phyloP scores from a whole-genome alignment of 2,329 filamentous ascomycete genomes.

The Clarireedia paspali region DNA sequence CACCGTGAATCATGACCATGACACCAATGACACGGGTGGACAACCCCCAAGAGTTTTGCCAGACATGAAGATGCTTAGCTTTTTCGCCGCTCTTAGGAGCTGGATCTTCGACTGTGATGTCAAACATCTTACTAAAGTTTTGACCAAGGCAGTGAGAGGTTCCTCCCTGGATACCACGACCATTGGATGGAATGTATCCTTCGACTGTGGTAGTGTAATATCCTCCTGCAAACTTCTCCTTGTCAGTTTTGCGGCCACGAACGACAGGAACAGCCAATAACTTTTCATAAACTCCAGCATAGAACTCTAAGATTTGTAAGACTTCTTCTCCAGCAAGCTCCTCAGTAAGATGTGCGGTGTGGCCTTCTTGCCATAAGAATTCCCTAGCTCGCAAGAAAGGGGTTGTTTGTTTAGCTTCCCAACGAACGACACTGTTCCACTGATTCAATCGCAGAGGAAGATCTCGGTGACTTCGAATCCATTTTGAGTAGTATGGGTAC shows the following conservation, averaged over 20 bases:
- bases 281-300: constrained; percentile 86
- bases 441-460: constrained; percentile 92
- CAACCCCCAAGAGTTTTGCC: constrained; percentile 99
- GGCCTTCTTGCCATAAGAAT: constrained; percentile 92
- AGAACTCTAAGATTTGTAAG: constrained; percentile 85
- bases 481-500: constrained; percentile 94
- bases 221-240: constrained; percentile 95
- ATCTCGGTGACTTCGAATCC: constrained; percentile 94
- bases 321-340: constrained; percentile 78
- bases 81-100: constrained; percentile 62
- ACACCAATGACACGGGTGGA: constrained; percentile 96
- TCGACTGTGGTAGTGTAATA: constrained; percentile 96
- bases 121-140: constrained; percentile 99
- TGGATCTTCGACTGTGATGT: constrained; percentile 94
- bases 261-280: constrained; percentile 92
- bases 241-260: constrained; percentile 88
- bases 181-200: constrained; percentile 92
- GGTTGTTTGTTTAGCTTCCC: constrained; percentile 94
- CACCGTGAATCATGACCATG: constrained; percentile 97
- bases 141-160: constrained; percentile 89
- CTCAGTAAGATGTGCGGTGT: constrained; percentile 78
- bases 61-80: constrained; percentile 76
- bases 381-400: constrained; percentile 86
- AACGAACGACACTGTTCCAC: constrained; percentile 90
- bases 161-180: constrained; percentile 91